Base-by-base conservation (phyloP, 139 green algal genomes). In the Pleodorina starrii region DNA sequence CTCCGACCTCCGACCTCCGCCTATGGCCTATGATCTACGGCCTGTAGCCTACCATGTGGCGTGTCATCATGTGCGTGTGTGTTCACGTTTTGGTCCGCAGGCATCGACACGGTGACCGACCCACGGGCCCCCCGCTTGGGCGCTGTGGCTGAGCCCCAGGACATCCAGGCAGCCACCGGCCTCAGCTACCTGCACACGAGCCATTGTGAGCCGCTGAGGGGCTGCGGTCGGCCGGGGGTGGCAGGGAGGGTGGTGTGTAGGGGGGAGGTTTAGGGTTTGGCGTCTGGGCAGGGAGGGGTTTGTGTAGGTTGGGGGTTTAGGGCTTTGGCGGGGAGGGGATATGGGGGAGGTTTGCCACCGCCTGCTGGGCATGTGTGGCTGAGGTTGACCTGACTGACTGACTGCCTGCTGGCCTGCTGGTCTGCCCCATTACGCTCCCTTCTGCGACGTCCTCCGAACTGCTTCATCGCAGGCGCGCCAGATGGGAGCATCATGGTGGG, bases 131-230 rank as follows among this genome's bases (percentile, higher is more conserved):
- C 95, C 19, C 68, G 36, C 29, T 36, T 98, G 57, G 84, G 87
- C 17, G 92, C 96, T 25, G 84, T 93, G 19, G 89, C 96, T 12
- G 93, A 97, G 91, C 77, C 92, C 0, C 84, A 91, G 50, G 94
- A 95, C 21, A 94, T 97, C 73, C 57, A 85, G 75, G 85, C 36
- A 23, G 72, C 44, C 5, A 88, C 87, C 16, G 95, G 95, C 3
- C 91, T 96, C 44, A 85, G 87, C 12, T 96, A 90, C 89, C 93
- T 95, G 35, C 96, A 98, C 92, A 94, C 93, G 40, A 86, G 50
- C 66, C 75, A 86, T 48, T 86, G 76, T 86, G 40, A 77, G 71
- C 43, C n/a, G n/a, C n/a, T n/a, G n/a, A n/a, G n/a, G n/a, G n/a
- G n/a, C n/a, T n/a, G n/a, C n/a, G n/a, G n/a, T n/a, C n/a, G n/a